phyloP scores from a whole-genome alignment of 352 stramenopile genomes.

The Globisporangium heterothallicum region DNA sequence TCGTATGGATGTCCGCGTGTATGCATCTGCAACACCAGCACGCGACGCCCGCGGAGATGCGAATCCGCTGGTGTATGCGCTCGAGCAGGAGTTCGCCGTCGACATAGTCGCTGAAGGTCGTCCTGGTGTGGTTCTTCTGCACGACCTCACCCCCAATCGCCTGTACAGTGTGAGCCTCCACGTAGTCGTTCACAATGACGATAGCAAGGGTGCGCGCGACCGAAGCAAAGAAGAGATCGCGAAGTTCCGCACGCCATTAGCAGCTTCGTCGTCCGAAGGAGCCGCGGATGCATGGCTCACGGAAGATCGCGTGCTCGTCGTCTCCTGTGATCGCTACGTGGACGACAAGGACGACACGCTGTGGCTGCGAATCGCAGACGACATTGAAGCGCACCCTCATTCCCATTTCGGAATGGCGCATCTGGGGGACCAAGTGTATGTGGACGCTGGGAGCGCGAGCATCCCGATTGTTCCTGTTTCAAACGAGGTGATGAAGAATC shows the following conservation, averaged over 20 bases:
- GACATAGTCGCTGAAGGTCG: background rate
- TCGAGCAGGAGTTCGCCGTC: slow-evolving; percentile 5
- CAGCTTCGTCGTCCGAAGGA: background rate
- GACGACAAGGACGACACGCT: slow-evolving; percentile 49
- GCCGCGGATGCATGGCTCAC: background rate
- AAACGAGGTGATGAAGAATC: background rate
- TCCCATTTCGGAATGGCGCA: slow-evolving; percentile 53
- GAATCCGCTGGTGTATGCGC: background rate
- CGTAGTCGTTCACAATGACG: background rate
- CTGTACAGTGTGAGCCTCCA: slow-evolving; percentile 29
- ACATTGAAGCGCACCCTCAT: slow-evolving; percentile 24
- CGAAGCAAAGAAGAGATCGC: slow-evolving; percentile 16
- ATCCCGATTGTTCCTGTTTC: slow-evolving; percentile 23
- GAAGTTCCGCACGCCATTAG: slow-evolving; percentile 27
- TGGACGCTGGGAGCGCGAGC: slow-evolving; percentile 30
- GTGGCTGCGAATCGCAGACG: slow-evolving; percentile 28
- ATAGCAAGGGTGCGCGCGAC: background rate
- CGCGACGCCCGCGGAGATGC: background rate
- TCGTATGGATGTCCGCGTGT: slow-evolving; percentile 17
- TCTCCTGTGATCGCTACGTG: slow-evolving; percentile 59
- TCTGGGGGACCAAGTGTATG: slow-evolving; percentile 55
- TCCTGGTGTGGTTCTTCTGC: slow-evolving; percentile 27
- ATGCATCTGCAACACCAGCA: background rate
- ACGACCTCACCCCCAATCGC: slow-evolving; percentile 26
- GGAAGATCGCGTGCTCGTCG: slow-evolving; percentile 26